These are phyloP conservation scores for Edaphochlamys debaryana DNA, from an alignment of 139 green algal species.

Conservation along the genomic window DNA sequence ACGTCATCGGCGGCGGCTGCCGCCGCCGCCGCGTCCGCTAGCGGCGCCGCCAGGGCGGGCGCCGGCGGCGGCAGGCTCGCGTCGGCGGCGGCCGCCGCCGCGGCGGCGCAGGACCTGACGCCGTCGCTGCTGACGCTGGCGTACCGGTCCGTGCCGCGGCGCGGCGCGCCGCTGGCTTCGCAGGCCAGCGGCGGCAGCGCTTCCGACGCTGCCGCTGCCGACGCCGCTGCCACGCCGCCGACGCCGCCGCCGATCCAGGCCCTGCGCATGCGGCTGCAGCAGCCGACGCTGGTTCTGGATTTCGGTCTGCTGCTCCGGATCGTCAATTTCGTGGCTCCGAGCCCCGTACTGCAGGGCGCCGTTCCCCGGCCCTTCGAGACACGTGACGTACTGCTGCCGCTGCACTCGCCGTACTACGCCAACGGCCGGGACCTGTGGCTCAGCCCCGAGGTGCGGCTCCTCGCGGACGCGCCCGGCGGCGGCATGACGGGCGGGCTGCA, in stretches of 20 bases:
- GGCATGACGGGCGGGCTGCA: conserved; percentile 44
- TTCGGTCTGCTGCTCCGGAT: conserved; percentile 88
- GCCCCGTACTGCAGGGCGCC: conserved; percentile 44
- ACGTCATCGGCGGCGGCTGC: conserved; percentile 32
- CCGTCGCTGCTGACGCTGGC: conserved; percentile 64
- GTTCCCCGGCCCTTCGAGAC: conserved; percentile 19
- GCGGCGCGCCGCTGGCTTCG: neutral
- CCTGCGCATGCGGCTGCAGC: conserved; percentile 82
- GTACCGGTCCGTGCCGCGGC: conserved; percentile 40
- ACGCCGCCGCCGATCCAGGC: neutral
- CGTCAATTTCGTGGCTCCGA: conserved; percentile 80
- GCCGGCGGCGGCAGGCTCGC: neutral
- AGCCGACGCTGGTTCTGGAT: conserved; percentile 86
- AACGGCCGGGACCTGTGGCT: conserved; percentile 77
- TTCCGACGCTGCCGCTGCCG: neutral
- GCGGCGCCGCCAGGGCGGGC: neutral
- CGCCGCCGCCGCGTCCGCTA: neutral
- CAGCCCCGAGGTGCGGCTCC: conserved; percentile 80
- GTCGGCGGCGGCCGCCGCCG: neutral
- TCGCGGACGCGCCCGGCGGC: conserved; percentile 79
- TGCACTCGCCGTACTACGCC: neutral
- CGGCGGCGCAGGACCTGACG: neutral
- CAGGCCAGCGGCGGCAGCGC: neutral
- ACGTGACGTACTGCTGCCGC: conserved; percentile 30
- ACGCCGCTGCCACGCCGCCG: neutral